Conservation (phyloP, 1,284 basidiomycete genomes). For the Ceratobasidium sp. region DNA sequence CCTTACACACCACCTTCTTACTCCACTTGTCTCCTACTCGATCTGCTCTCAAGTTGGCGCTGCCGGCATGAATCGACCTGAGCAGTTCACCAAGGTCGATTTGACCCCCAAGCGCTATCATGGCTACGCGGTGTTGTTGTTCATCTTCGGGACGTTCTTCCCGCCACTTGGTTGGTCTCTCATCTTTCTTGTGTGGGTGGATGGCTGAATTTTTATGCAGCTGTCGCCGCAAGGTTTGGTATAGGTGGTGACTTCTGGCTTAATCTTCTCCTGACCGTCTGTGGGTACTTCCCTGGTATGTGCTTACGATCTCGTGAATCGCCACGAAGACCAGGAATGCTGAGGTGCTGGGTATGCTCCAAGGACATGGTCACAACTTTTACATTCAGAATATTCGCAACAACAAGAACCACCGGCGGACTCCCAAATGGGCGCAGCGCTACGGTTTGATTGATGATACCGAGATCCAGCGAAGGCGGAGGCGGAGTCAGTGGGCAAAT, state of each 20-base stretch:
- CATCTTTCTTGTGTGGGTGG: neutral
- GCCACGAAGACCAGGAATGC: slow-evolving; percentile 41
- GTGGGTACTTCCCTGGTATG: slow-evolving; percentile 89
- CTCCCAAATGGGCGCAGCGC: slow-evolving; percentile 93
- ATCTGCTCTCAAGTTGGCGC: slow-evolving; percentile 4
- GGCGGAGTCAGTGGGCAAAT: slow-evolving; percentile 85
- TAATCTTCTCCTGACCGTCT: slow-evolving; percentile 88
- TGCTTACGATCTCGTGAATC: slow-evolving; percentile 43
- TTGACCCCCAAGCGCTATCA: slow-evolving; percentile 80
- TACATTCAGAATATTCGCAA: slow-evolving; percentile 86
- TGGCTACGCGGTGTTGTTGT: slow-evolving; percentile 84
- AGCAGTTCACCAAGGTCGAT: slow-evolving; percentile 63
- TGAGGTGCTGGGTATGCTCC: slow-evolving; percentile 43
- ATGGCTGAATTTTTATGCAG: slow-evolving; percentile 59
- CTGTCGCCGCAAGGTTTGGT: slow-evolving; percentile 94
- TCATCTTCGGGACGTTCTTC: slow-evolving; percentile 83
- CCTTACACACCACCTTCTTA: neutral
- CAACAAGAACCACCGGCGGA: slow-evolving; percentile 90
- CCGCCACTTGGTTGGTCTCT: slow-evolving; percentile 81
- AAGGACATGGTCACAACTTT: slow-evolving; percentile 89
- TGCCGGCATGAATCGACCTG: slow-evolving; percentile 46
- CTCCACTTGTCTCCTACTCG: neutral
- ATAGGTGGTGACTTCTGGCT: slow-evolving; percentile 93
- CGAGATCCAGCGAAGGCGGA: slow-evolving; percentile 78
- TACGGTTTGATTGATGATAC: slow-evolving; percentile 87